Evolutionary conservation across 306 rosid species (phyloP), one percentile per base, ranked within the genome.

Genomic region (Cucurbita ficifolia): DNA sequence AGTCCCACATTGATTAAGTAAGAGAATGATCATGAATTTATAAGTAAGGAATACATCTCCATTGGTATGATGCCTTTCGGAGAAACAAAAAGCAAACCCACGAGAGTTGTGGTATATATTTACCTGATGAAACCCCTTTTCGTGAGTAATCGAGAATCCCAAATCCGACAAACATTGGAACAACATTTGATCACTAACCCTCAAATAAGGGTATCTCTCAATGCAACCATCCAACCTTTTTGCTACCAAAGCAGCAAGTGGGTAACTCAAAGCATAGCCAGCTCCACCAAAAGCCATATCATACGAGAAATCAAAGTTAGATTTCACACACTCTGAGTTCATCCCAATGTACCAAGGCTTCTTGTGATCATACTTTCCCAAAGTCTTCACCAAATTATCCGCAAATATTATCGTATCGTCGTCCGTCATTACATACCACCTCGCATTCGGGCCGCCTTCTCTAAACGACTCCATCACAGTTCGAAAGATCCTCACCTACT

Each of bases 241-340:
- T 5, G 75, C 61, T 16, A 84, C 8, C 24, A 75, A 48, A 5
- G 77, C 76, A 36, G 49, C 79, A 6, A 86, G 70, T 8, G 86
- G 83, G 48, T 82, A 82, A 49, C 88, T 86, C 83, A 86, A 53
- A 58, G 88, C 90, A 80, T 73, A 77, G 7, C 86, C 84, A 0
- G 77, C 90, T 18, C 90, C 90, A 11, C 90, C 86, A 64, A 68
- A 84, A 0, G 83, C 90, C 90, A 86, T 86, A 2, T 78, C 81
- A 56, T 80, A 82, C 0, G 84, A 70, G 55, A 80, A 76, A 14
- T 74, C 86, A 10, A 16, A 70, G 54, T 83, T 83, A 0, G 83
- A 83, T 36, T 76, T 77, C 13, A 83, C 69, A 62, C 79, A 80
- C 62, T 83, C 86, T 5, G 83, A 83, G n/a, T 38, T 81, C 5